phyloP scores from a whole-genome alignment of 2,329 filamentous ascomycete species.

The Fusarium kyushuense region DNA sequence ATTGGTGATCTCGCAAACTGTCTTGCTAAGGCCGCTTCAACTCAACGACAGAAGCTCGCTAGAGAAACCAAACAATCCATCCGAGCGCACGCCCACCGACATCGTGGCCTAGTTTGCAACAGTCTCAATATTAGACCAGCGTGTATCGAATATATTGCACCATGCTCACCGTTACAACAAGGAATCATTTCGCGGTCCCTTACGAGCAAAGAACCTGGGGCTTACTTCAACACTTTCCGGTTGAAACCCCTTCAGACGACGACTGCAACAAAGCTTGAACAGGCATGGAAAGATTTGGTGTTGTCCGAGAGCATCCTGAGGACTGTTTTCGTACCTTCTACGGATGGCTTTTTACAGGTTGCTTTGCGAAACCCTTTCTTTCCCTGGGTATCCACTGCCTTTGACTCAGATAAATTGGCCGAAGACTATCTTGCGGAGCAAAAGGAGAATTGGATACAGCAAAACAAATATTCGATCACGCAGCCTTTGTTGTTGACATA shows the following conservation, averaged over 20 bases:
- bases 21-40: slow-evolving; percentile 43
- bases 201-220: slow-evolving; percentile 61
- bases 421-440: slow-evolving; percentile 51
- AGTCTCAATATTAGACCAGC: slow-evolving; percentile 62
- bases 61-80: slow-evolving; percentile 70
- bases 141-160: slow-evolving; percentile 78
- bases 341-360: slow-evolving; percentile 82
- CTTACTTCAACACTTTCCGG: slow-evolving; percentile 84
- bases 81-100: slow-evolving; percentile 71
- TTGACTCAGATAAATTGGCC: slow-evolving; percentile 49
- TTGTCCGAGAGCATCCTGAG: slow-evolving; percentile 73
- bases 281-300: slow-evolving; percentile 69
- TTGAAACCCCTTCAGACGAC: slow-evolving; percentile 64
- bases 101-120: slow-evolving; percentile 65
- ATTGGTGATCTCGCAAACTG: slow-evolving; percentile 61
- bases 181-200: slow-evolving; percentile 83
- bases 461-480: slow-evolving; percentile 56
- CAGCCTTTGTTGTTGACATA: slow-evolving; percentile 50
- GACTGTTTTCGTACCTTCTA: slow-evolving; percentile 77
- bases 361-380: slow-evolving; percentile 62
- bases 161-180: slow-evolving; percentile 87
- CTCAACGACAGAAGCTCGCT: slow-evolving; percentile 43
- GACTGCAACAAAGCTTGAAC: slow-evolving; percentile 61
- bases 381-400: slow-evolving; percentile 58
- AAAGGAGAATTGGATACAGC: slow-evolving; percentile 64